Evolutionary conservation across 208 protist species (phyloP), one percentile per base, ranked within the genome.

Genomic region (Wallacemonas sp.): DNA sequence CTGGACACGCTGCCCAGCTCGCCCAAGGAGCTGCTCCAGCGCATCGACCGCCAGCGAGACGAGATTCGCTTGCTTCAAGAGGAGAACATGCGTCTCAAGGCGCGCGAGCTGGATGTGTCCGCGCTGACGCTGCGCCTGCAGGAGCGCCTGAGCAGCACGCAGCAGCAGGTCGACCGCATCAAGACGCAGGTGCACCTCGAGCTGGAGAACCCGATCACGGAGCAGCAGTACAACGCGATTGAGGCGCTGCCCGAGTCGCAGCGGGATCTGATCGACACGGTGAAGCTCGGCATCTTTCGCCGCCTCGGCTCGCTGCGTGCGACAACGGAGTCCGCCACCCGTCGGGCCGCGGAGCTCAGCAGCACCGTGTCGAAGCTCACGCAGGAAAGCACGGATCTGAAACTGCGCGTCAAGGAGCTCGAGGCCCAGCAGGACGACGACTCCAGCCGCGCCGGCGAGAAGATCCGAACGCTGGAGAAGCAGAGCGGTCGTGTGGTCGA

Each of bases 281-380:
- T 93, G 4, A 96, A 96, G 61, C 77, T 93, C 18, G 87, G 90
- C 57, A 91, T 96, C 46, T 92, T 81, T 57, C 79, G 84, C 16
- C 90, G 93, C 57, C 41, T 96, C 3, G 82, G 82, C 25, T 73
- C 84, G 0, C 72, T 93, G 41, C 77, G 77, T 14, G 81, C 81
- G 0, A 86, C 74, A 1, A 65, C 73, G 26, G 73, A 91, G 54
- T 66, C 87, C 0, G 84, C 90, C 5, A 72, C 70, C 16, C 64
- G 77, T 49, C 76, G 87, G 2, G 82, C 84, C 0, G 76, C 85
- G 18, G 87, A 96, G 63, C 63, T 91, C 14, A 82, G 76, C 48
- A 75, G 72, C 4, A 59, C 78, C 1, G 23, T 81, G 1, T 28
- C 65, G 45, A 74, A 77, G 32, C 70, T 92, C 14, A 76, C 71